Base-by-base conservation (phyloP, 1,284 basidiomycete genomes). In the Heterobasidion annosum region DNA sequence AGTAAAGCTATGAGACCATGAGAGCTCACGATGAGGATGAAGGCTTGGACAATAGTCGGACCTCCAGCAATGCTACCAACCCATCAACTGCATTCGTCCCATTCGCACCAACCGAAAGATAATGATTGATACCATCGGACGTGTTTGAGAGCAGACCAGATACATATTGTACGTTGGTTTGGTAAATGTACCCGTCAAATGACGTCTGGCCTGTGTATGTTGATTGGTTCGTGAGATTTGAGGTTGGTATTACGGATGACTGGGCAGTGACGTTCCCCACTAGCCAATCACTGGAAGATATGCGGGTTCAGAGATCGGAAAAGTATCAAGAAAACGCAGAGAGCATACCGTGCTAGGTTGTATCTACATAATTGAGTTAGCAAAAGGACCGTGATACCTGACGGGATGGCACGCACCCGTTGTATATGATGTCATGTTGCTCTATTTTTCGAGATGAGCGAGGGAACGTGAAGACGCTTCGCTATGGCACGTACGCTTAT, bases 91-190 rank as follows among this genome's bases (percentile, higher is more conserved):
- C 83, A 51, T 82, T 83, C 13, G 71, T 63, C 1, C 81, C 83
- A 44, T 79, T 65, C 9, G 75, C 69, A 18, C 73, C 76, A 6
- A 96, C 89, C 33, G 73, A 78, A 43, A 74, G 51, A 58, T 79
- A 79, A 67, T 93, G 92, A 65, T 97, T 97, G 63, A 98, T 82
- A 4, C 82, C 87, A 8, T 75, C 66, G 56, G 81, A 88, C 1
- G 82, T 78, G 62, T 91, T 88, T 56, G 73, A 65, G 13, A 92
- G 72, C 48, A 91, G 65, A 0, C 89, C 88, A 0, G 82, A 75
- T 13, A 85, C 71, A 62, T 92, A 93, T 33, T 70, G 62, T 46
- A 87, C 83, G 33, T 77, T 69, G 1, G 82, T 91, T 53, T 82
- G 69, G 68, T 93, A 93, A 8, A 82, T 86, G 63, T 83, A 94